Percentiles rank a stretch among this genome's conserved stretches.
phyloP scores from a whole-genome alignment of 257 asterid genomes.

The Solanum ossicruentum region DNA sequence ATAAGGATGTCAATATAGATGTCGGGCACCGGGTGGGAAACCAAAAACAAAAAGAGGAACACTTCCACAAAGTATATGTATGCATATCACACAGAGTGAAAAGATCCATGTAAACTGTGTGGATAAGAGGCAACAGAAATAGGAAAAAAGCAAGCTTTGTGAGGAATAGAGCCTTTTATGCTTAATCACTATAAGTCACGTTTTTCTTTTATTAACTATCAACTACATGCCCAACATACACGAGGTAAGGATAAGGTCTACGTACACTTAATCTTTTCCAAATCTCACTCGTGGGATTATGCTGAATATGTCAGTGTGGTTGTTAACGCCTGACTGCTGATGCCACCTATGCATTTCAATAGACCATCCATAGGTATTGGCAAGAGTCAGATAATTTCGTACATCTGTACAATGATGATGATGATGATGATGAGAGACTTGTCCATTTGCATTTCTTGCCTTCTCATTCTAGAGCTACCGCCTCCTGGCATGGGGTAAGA shows the following conservation, averaged over 20 bases:
- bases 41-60: neutral
- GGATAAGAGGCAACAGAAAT: neutral
- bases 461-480: constrained; percentile 63
- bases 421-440: too few relatives aligned
- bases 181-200: neutral
- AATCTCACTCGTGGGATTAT: neutral
- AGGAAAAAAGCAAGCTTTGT: neutral
- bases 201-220: neutral
- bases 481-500: constrained; percentile 27
- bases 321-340: neutral
- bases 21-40: neutral
- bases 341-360: neutral
- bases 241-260: neutral
- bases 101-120: neutral
- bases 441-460: constrained; percentile 68
- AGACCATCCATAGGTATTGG: neutral
- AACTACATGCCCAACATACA: neutral
- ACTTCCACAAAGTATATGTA: neutral
- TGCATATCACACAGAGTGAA: neutral
- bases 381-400: constrained; percentile 14
- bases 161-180: neutral
- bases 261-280: neutral
- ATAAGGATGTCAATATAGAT: neutral
- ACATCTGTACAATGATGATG: constrained; percentile 16
- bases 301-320: neutral